Conservation (phyloP, 116 monocot genomes). For the Thalassia testudinum region DNA sequence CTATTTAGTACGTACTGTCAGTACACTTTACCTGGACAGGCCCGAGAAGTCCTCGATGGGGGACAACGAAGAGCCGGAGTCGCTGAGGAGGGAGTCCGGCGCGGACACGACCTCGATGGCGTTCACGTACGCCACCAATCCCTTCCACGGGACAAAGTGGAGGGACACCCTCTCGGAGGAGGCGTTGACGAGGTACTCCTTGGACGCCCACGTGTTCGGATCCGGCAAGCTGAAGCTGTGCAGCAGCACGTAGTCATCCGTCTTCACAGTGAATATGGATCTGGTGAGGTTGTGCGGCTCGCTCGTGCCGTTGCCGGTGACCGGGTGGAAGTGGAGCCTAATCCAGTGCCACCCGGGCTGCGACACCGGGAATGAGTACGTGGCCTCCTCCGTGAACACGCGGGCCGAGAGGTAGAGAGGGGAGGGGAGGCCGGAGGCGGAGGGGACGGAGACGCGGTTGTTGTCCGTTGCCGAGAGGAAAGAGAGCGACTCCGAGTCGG, state of each 20-base stretch:
- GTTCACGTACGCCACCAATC: slow-evolving; percentile 21
- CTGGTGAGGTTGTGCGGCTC: slow-evolving; percentile 18
- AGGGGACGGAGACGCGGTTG: slow-evolving; percentile 17
- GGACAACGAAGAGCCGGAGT: slow-evolving; percentile 1
- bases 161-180: slow-evolving; percentile 19
- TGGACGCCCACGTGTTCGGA: slow-evolving; percentile 15
- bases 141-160: slow-evolving; percentile 7
- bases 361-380: slow-evolving; percentile 50
- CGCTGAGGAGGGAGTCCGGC: slow-evolving; percentile 6
- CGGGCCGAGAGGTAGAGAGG: slow-evolving; percentile 67
- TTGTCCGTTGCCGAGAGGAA: slow-evolving; percentile 33
- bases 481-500: slow-evolving; percentile 43
- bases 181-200: slow-evolving; percentile 63
- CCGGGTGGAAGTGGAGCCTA: slow-evolving; percentile 69
- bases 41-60: slow-evolving; percentile 5
- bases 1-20: too few species aligned
- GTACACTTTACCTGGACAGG: slow-evolving; percentile 10
- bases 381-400: slow-evolving; percentile 41
- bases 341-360: slow-evolving; percentile 82
- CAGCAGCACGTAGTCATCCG: slow-evolving; percentile 51
- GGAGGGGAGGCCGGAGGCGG: slow-evolving; percentile 31
- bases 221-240: slow-evolving; percentile 34
- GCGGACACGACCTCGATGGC: slow-evolving; percentile 18
- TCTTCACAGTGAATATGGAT: slow-evolving; percentile 49
- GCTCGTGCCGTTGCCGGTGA: slow-evolving; percentile 18